Evolutionary conservation across 2,329 filamentous ascomycete genomes (phyloP).

Genomic region (Epichloe sylvatica): DNA sequence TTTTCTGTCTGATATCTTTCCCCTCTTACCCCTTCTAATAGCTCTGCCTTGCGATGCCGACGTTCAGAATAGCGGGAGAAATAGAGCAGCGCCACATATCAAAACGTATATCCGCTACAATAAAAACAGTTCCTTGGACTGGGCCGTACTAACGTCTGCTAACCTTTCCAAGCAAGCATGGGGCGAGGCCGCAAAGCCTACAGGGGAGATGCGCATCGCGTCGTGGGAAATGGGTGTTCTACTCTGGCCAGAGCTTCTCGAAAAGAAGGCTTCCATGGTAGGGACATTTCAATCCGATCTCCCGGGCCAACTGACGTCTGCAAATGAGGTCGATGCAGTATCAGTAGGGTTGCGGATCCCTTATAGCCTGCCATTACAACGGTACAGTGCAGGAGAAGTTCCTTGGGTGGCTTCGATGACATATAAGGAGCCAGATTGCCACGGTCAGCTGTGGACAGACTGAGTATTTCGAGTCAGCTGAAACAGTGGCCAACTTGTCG

Average conservation of each 20-base stretch:
- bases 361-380: slow-evolving; percentile 63
- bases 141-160: slow-evolving; percentile 82
- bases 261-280: slow-evolving; percentile 44
- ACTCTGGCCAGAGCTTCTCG: slow-evolving; percentile 57
- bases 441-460: slow-evolving; percentile 26
- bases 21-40: slow-evolving; percentile 5
- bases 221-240: slow-evolving; percentile 78
- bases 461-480: background rate
- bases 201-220: slow-evolving; percentile 53
- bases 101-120: slow-evolving; percentile 71
- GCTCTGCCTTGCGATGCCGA: slow-evolving; percentile 13
- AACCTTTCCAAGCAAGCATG: slow-evolving; percentile 83
- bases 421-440: slow-evolving; percentile 50
- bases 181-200: slow-evolving; percentile 49
- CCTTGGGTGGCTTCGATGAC: slow-evolving; percentile 62
- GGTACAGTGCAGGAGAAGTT: slow-evolving; percentile 47
- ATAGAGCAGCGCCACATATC: slow-evolving; percentile 68
- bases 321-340: slow-evolving; percentile 14
- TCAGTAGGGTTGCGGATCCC: slow-evolving; percentile 63
- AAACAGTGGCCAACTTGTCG: background rate
- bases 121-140: slow-evolving; percentile 47
- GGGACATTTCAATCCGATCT: slow-evolving; percentile 51
- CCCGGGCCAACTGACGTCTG: slow-evolving; percentile 20
- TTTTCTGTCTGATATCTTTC: background rate
- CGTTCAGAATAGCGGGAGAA: slow-evolving; percentile 40